A percentile compares a stretch with the other conserved stretches of the same genome.
phyloP scores from a whole-genome alignment of 1,284 basidiomycete genomes.

The Trichosporon ovoides region DNA sequence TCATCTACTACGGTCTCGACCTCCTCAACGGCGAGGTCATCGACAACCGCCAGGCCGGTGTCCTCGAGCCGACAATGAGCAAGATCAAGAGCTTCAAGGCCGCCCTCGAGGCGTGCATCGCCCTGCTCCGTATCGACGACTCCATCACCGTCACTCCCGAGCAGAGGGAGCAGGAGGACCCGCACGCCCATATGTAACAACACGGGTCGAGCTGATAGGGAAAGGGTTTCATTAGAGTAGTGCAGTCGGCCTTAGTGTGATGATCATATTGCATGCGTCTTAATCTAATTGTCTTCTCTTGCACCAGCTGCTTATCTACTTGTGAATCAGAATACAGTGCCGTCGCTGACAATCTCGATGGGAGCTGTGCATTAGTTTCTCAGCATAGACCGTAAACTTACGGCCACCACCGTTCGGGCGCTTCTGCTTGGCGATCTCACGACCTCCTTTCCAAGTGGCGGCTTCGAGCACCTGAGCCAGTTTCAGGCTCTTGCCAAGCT shows the following conservation, averaged over 20 bases:
- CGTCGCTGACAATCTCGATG: constrained; percentile 36
- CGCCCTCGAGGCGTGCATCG: constrained; percentile 94
- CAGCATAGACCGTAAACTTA: constrained; percentile 10
- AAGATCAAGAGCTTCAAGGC: constrained; percentile 96
- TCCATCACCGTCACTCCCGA: constrained; percentile 55
- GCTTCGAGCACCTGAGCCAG: constrained; percentile 86
- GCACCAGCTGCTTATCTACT: neutral
- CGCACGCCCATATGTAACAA: constrained; percentile 53
- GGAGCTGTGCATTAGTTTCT: constrained; percentile 22
- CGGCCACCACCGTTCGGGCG: constrained; percentile 64
- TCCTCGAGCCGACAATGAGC: constrained; percentile 93
- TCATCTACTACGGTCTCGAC: constrained; percentile 92
- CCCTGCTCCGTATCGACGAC: constrained; percentile 91
- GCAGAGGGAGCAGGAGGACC: constrained; percentile 65
- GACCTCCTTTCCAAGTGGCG: constrained; percentile 91
- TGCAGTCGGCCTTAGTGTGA: neutral
- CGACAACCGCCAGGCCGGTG: constrained; percentile 88
- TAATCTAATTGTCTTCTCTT: neutral
- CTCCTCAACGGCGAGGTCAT: constrained; percentile 88
- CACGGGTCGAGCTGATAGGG: neutral
- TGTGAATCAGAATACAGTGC: constrained; percentile 29
- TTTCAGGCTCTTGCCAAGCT: constrained; percentile 54
- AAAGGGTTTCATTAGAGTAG: neutral
- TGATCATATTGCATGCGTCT: constrained; percentile 7
- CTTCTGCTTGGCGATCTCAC: constrained; percentile 78